A percentile compares a stretch with the other conserved stretches of the same genome.
phyloP scores from a whole-genome alignment of 2,329 filamentous ascomycete species.

The Fusarium nurragi region DNA sequence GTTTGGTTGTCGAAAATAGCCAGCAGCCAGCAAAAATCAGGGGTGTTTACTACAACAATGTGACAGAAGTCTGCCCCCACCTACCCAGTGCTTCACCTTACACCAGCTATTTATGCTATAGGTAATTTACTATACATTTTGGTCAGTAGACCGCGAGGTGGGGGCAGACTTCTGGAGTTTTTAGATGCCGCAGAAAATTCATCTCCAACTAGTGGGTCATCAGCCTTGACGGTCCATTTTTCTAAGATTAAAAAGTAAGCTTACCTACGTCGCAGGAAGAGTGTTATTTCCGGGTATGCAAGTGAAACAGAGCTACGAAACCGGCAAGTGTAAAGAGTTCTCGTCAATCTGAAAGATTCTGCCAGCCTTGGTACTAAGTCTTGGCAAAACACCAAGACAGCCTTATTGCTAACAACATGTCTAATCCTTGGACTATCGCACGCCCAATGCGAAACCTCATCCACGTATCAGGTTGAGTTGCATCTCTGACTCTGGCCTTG shows the following conservation, averaged over 20 bases:
- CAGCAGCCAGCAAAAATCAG: no score
- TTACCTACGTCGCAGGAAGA: not conserved
- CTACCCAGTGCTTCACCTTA: no score
- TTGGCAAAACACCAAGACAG: no score
- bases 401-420: not conserved
- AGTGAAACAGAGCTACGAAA: not conserved
- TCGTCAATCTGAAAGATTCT: not conserved
- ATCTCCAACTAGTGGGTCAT: not conserved
- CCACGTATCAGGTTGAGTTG: not conserved
- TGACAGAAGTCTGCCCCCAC: no score
- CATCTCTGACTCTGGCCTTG: not conserved
- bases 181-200: not conserved
- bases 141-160: no score
- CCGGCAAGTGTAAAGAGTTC: not conserved
- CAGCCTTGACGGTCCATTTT: not conserved
- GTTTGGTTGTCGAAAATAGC: no score
- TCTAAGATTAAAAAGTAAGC: constrained; percentile 9
- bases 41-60: no score
- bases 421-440: not conserved
- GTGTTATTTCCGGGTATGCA: not conserved
- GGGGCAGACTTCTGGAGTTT: no score
- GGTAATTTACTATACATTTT: no score
- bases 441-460: not conserved
- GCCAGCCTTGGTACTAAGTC: no score
- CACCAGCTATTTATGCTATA: no score